Percentiles rank a stretch among this genome's conserved stretches.
Conservation (phyloP, 2,329 filamentous ascomycete species). For the Neoarthrinium moseri region DNA sequence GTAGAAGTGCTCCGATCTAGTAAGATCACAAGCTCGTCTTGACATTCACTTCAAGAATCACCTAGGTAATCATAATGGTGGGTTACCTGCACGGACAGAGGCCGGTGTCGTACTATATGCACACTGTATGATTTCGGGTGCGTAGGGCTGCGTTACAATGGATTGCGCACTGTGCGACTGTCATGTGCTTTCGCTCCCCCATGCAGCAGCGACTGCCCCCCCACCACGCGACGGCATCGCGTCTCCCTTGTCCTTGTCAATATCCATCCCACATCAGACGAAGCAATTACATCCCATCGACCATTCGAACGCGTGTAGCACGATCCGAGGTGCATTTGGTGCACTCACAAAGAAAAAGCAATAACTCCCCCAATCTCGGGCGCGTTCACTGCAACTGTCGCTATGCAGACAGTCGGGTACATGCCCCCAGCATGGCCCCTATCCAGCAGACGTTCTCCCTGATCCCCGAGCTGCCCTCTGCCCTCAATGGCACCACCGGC, state of each 20-base stretch:
- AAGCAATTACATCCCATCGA: neutral
- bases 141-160: too few relatives aligned
- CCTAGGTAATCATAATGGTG: too few relatives aligned
- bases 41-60: too few relatives aligned
- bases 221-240: neutral
- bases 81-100: too few relatives aligned
- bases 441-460: constrained; percentile 34
- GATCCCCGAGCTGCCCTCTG: constrained; percentile 31
- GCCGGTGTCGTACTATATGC: too few relatives aligned
- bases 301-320: neutral
- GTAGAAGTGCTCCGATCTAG: too few relatives aligned
- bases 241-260: neutral
- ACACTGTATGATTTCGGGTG: too few relatives aligned
- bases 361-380: neutral
- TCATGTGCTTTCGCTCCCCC: constrained; percentile 7
- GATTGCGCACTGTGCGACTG: neutral
- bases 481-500: constrained; percentile 18
- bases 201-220: neutral
- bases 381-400: neutral
- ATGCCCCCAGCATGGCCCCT: constrained; percentile 27
- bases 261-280: neutral
- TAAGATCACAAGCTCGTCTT: too few relatives aligned
- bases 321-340: too few relatives aligned
- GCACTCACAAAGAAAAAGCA: too few relatives aligned
- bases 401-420: neutral